Evolutionary conservation across 2,329 filamentous ascomycete species (phyloP).

Genomic region (Ambrosiella cleistominuta): DNA sequence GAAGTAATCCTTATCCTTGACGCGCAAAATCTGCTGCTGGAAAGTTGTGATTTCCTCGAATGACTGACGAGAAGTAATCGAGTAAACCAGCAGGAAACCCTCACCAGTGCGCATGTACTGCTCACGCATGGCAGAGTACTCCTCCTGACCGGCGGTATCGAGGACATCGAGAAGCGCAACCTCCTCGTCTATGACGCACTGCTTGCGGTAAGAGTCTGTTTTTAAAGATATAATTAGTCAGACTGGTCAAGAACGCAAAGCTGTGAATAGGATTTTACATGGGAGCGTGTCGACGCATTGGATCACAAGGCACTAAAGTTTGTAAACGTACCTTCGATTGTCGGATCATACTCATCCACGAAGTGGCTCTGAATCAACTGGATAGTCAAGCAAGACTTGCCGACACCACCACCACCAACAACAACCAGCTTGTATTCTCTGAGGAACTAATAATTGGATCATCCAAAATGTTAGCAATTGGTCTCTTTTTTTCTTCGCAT

Average conservation of each 20-base stretch:
- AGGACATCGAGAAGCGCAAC: constrained; percentile 93
- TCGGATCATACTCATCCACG: constrained; percentile 98
- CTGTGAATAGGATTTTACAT: too few relatives aligned
- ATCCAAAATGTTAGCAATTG: constrained; percentile 2
- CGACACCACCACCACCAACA: constrained; percentile 92
- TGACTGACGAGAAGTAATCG: constrained; percentile 90
- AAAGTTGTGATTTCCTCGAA: constrained; percentile 98
- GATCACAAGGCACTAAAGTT: not conserved
- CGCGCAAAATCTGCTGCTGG: constrained; percentile 93
- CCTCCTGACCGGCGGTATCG: constrained; percentile 95
- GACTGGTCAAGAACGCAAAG: not conserved
- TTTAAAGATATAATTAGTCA: not conserved
- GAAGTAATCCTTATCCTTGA: constrained; percentile 99
- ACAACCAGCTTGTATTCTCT: constrained; percentile 94
- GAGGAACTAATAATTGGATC: constrained; percentile 42
- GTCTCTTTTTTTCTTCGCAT: not conserved
- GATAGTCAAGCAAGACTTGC: constrained; percentile 98
- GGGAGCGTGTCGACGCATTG: too few relatives aligned
- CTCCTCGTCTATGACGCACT: constrained; percentile 97
- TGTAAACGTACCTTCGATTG: constrained; percentile 72
- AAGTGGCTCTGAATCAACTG: constrained; percentile 93
- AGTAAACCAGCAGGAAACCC: constrained; percentile 94
- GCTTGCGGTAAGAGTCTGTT: constrained; percentile 96
- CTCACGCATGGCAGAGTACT: constrained; percentile 98
- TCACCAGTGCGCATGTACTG: constrained; percentile 99